These are phyloP conservation scores for Daldinia sp. DNA, from an alignment of 2,329 filamentous ascomycete genomes.

Conservation along the genomic window DNA sequence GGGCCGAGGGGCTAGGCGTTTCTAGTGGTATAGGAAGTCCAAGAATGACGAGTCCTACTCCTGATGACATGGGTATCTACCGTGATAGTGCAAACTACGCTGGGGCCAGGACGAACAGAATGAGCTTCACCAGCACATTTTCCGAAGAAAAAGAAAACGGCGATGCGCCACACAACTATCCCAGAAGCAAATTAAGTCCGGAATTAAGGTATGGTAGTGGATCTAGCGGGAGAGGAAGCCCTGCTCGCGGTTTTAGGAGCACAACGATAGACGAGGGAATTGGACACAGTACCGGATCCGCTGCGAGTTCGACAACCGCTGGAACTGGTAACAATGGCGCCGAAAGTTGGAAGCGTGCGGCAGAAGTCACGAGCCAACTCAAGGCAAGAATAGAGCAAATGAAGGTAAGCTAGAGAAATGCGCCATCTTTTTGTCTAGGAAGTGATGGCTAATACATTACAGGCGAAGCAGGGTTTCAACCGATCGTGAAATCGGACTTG, in stretches of 20 bases:
- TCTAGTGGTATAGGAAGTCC: conserved; percentile 56
- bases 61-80: conserved; percentile 71
- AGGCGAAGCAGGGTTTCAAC: conserved; percentile 66
- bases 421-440: not conserved
- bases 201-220: conserved; percentile 66
- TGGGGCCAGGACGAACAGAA: conserved; percentile 61
- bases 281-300: conserved; percentile 36
- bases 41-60: conserved; percentile 63
- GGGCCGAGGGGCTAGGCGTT: conserved; percentile 65
- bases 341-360: conserved; percentile 97
- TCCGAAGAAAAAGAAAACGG: conserved; percentile 85
- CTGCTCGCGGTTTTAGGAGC: conserved; percentile 66
- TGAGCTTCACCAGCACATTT: conserved; percentile 73
- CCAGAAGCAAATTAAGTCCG: conserved; percentile 65
- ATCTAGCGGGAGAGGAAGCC: conserved; percentile 70
- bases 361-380: conserved; percentile 96
- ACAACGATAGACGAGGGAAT: conserved; percentile 48
- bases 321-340: conserved; percentile 63
- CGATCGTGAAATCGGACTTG: conserved; percentile 52
- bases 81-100: conserved; percentile 61
- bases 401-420: conserved; percentile 70
- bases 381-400: conserved; percentile 99
- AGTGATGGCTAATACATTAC: conserved; percentile 33
- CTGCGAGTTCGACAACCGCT: conserved; percentile 40
- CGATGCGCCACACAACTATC: conserved; percentile 57